These are phyloP conservation scores for Ramaria sp. DNA, from an alignment of 768 basidiomycete genomes.

Conservation along the genomic window DNA sequence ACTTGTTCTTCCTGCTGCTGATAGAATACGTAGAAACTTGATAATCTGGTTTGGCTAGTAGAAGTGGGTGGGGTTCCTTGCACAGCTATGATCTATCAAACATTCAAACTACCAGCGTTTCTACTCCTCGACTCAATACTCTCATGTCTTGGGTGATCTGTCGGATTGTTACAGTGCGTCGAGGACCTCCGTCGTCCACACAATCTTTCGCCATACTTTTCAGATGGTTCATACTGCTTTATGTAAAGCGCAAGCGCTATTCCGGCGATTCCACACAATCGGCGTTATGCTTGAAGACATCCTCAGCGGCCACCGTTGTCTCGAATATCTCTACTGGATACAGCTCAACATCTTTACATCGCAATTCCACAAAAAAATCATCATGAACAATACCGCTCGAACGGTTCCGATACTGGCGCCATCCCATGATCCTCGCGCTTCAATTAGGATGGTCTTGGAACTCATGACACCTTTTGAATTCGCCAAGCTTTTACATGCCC, in stretches of 20 bases:
- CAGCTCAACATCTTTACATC: not conserved
- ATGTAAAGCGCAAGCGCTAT: constrained; percentile 1
- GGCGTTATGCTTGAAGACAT: not conserved
- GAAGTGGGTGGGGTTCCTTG: no score
- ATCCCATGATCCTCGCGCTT: not conserved
- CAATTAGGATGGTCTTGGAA: not conserved
- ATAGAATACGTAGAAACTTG: no score
- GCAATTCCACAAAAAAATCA: not conserved
- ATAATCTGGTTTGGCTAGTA: no score
- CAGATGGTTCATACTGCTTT: constrained; percentile 3
- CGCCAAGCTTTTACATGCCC: not conserved
- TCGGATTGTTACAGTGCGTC: no score
- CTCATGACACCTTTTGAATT: constrained; percentile 7
- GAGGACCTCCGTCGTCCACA: no score
- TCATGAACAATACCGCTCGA: not conserved
- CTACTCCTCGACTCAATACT: no score
- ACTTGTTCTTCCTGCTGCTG: no score
- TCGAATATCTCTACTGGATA: not conserved
- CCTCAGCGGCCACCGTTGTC: not conserved
- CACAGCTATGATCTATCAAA: no score
- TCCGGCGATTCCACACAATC: not conserved
- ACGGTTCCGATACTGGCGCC: not conserved
- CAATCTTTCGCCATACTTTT: no score
- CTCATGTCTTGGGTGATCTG: no score
- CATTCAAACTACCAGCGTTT: no score